Conservation (phyloP, 371 early-diverging fungal species). For the Mortierella polycephala region DNA sequence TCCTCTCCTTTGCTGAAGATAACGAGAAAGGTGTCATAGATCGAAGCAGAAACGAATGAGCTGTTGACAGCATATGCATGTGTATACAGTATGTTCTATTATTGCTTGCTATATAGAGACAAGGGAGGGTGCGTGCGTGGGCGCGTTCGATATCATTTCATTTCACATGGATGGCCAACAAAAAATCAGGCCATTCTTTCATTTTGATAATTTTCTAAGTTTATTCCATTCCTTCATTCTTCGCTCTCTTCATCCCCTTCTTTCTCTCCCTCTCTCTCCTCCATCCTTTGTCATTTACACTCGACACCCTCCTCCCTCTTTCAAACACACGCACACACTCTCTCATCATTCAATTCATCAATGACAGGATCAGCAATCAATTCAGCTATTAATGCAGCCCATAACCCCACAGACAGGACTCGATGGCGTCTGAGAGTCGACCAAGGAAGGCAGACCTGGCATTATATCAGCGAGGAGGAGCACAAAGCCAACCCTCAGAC, state of each 20-base stretch:
- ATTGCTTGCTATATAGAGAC: too few species aligned
- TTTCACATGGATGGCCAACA: background rate
- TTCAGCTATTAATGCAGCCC: constrained; percentile 8
- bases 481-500: constrained; percentile 78
- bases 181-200: constrained; percentile 47
- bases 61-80: background rate
- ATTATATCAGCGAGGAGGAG: constrained; percentile 79
- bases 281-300: background rate
- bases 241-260: background rate
- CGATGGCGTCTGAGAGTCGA: constrained; percentile 83
- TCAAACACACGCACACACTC: background rate
- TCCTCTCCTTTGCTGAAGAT: background rate
- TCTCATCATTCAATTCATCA: background rate
- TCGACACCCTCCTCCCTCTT: background rate
- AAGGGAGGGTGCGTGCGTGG: too few species aligned
- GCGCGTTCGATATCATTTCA: background rate
- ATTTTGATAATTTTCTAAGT: too few species aligned
- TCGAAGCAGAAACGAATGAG: background rate
- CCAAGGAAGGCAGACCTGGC: constrained; percentile 95
- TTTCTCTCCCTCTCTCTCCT: background rate
- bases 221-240: too few species aligned
- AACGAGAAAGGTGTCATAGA: too few species aligned
- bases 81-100: background rate
- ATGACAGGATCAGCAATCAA: constrained; percentile 30
- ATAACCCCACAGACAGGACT: constrained; percentile 68